Percentiles rank a stretch among this genome's conserved stretches.
These are phyloP conservation scores for Paramyrothecium roridum DNA, from an alignment of 2,329 filamentous ascomycete species.

Conservation along the genomic window DNA sequence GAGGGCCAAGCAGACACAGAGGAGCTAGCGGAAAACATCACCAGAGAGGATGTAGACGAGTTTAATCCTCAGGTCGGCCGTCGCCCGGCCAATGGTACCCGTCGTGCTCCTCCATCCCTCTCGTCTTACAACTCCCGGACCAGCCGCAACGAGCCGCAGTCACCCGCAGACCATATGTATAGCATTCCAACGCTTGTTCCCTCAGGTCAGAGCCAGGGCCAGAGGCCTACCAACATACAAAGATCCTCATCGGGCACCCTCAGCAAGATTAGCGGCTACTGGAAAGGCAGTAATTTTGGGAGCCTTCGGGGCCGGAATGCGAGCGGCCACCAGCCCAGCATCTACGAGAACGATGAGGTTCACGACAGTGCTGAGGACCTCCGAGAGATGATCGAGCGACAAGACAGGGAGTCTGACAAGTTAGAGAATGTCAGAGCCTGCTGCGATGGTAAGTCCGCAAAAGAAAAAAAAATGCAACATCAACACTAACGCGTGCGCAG, in stretches of 20 bases:
- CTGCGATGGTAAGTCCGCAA: slow-evolving; percentile 89
- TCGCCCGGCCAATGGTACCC: slow-evolving; percentile 31
- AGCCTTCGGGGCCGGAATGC: slow-evolving; percentile 51
- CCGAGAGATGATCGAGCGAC: slow-evolving; percentile 72
- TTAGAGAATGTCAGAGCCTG: slow-evolving; percentile 96
- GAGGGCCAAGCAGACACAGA: slow-evolving; percentile 62
- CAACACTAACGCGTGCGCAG: slow-evolving; percentile 29
- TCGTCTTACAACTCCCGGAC: slow-evolving; percentile 79
- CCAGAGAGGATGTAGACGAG: slow-evolving; percentile 65
- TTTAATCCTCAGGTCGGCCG: slow-evolving; percentile 69
- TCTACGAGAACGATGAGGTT: slow-evolving; percentile 60
- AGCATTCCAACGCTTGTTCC: slow-evolving; percentile 56
- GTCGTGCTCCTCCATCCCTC: slow-evolving; percentile 60
- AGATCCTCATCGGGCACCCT: slow-evolving; percentile 45
- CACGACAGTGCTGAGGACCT: slow-evolving; percentile 83
- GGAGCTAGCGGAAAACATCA: slow-evolving; percentile 54
- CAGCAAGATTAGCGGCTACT: slow-evolving; percentile 59
- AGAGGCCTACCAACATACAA: slow-evolving; percentile 28
- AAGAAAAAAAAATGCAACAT: background rate
- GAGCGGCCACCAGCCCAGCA: slow-evolving; percentile 38
- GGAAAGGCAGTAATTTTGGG: slow-evolving; percentile 51
- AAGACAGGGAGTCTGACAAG: slow-evolving; percentile 72
- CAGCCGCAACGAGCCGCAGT: slow-evolving; percentile 65
- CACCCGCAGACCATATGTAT: slow-evolving; percentile 51
- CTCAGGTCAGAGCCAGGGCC: slow-evolving; percentile 39